phyloP scores from a whole-genome alignment of 805 yeast species.

The Debaryomyces tyrocola region DNA sequence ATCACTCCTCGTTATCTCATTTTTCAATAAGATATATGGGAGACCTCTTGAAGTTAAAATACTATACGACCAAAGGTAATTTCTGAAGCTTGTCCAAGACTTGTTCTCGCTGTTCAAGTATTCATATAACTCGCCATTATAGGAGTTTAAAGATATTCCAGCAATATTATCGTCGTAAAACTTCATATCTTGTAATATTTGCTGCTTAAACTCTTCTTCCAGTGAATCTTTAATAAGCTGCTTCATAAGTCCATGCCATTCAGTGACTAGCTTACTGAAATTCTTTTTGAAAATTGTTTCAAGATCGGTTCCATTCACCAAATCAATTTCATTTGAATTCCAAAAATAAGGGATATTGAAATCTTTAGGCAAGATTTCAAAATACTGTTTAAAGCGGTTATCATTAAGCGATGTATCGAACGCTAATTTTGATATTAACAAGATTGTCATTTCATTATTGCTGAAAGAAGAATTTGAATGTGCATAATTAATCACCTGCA shows the following conservation, averaged over 20 bases:
- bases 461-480: conserved; percentile 1
- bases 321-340: conserved; percentile 1
- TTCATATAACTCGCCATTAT: neutral
- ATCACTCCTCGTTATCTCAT: neutral
- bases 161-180: neutral
- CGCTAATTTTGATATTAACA: conserved; percentile 5
- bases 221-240: neutral
- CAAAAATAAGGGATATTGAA: conserved; percentile 6
- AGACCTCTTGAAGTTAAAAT: conserved; percentile 8
- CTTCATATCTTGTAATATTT: neutral
- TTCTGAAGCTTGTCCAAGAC: conserved; percentile 6
- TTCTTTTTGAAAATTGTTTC: conserved; percentile 3
- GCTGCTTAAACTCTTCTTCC: neutral
- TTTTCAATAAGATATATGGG: conserved; percentile 4
- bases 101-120: neutral
- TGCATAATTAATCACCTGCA: neutral
- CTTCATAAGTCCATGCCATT: conserved; percentile 4
- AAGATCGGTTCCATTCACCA: conserved; percentile 3
- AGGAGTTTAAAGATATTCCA: neutral
- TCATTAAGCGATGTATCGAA: conserved; percentile 1
- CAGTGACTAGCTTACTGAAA: conserved; percentile 3
- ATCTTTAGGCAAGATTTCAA: conserved; percentile 5
- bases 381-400: conserved; percentile 3
- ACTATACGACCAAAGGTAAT: conserved; percentile 8
- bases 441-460: conserved; percentile 2